Conservation (phyloP, 2,329 filamentous ascomycete species). For the Cladophialophora exuberans region DNA sequence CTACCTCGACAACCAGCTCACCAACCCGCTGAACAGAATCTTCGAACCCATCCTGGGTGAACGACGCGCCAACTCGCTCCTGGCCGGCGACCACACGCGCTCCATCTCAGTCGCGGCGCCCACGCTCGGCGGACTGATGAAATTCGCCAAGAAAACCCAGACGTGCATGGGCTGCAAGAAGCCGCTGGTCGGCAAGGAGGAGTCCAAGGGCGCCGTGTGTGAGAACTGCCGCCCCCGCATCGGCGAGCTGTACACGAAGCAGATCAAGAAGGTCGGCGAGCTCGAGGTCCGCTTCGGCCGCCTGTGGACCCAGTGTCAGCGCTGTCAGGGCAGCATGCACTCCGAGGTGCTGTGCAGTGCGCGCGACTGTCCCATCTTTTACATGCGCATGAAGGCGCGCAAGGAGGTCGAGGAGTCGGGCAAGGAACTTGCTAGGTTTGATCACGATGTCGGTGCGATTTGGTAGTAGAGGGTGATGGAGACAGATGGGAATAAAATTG, state of each 20-base stretch:
- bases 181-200: slow-evolving; percentile 77
- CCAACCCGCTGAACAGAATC: slow-evolving; percentile 90
- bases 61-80: slow-evolving; percentile 81
- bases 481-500: no score
- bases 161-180: slow-evolving; percentile 99
- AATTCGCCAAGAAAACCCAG: slow-evolving; percentile 95
- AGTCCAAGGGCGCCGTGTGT: slow-evolving; percentile 85
- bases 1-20: slow-evolving; percentile 97
- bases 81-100: slow-evolving; percentile 94
- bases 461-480: no score
- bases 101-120: slow-evolving; percentile 90
- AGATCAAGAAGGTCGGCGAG: slow-evolving; percentile 83
- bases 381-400: slow-evolving; percentile 99
- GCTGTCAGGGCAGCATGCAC: slow-evolving; percentile 97
- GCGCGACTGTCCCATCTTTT: slow-evolving; percentile 98
- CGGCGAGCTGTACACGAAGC: slow-evolving; percentile 92
- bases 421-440: slow-evolving; percentile 87
- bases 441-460: slow-evolving; percentile 71
- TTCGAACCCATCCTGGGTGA: slow-evolving; percentile 98
- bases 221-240: slow-evolving; percentile 80
- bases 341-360: slow-evolving; percentile 97
- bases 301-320: slow-evolving; percentile 97
- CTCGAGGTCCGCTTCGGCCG: slow-evolving; percentile 90
- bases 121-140: slow-evolving; percentile 92
- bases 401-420: slow-evolving; percentile 96